Base-by-base conservation (phyloP, 1,139 yeast species). In the Kodamaea anthophila region DNA sequence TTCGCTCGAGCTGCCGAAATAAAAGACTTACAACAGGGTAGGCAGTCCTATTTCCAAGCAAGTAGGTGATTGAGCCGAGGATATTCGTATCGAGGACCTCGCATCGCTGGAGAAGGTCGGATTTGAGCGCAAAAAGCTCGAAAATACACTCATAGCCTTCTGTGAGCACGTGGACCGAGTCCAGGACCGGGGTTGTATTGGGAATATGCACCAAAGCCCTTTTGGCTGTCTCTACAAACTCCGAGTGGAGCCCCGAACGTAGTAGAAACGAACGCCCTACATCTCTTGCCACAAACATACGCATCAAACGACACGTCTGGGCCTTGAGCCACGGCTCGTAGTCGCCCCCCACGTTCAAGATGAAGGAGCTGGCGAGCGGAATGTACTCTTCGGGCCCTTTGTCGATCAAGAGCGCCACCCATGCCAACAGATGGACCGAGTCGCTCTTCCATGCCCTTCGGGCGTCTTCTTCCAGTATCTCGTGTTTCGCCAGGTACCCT, bases 311-410 rank as follows among this genome's bases (percentile, higher is more conserved):
- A 31, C 68, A 62, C 9, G 75, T 77, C 32, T 61, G 62, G 0
- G 54, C 42, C 38, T 75, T 74, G 31, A 63, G 51, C 5, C 40
- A 38, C 0, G 70, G 59, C 14, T 70, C 73, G 30, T 65, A 63
- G 36, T 71, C 73, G 41, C 76, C 81, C 13, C 74, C 46, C 8
- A 73, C 47, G 35, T 72, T 72, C 14, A 77, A 47, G 4, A 60
- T 51, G 7, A 74, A 64, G 1, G 82, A 73, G 0, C 75, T 53
- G 1, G 73, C 37, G 5, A 70, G 35, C 16, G 69, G 77, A 71
- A 31, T 58, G 38, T 4, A 47, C 38, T 15, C 46, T 36, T 0
- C 32, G 26, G 4, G 42, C 4, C 49, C 31, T 5, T 37, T 24
- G 2, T 40, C 35, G 2, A 69, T 42, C 14, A 60, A 35, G 24